Evolutionary conservation across 176 grass and related monocot species (phyloP), one percentile per base, ranked within the genome.

Genomic region (Hyparrhenia diplandra): DNA sequence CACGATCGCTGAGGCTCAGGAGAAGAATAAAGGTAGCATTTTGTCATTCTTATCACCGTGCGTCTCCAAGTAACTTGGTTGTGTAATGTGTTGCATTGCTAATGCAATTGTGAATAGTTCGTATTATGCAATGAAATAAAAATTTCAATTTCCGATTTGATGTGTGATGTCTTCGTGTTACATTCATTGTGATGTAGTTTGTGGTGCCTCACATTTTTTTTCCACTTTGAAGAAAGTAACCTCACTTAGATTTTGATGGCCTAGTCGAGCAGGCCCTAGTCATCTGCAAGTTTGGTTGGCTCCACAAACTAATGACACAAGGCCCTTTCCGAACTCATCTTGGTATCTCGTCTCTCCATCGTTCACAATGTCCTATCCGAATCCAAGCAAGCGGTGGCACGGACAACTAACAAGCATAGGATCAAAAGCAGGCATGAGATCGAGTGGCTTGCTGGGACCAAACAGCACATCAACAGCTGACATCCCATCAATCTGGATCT

Each of bases 11-110:
- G 67, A 85, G 73, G 58, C 65, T 2, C 42, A 78, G 5, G 62
- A 40, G 20, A 82, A 69, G 65, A 87, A 55, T 20, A 85, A 85
- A 73, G 11, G 34, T 18, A 60, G 73, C 25, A 14, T 74, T 29
- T 82, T 68, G 30, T 60, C 32, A 42, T 69, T 65, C 46, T 39
- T 69, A 39, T 81, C 65, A 58, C 18, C 21, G 1, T 34, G 13
- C 14, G 13, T 16, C 58, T 51, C 42, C 14, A 46, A 83, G 21
- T 73, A 6, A 67, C 1, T 24, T 60, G 31, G 28, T 3, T n/a
- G n/a, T 47, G 18, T 4, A 52, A 27, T 23, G 10, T 31, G 71
- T 5, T 67, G 14, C 20, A 5, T 71, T 45, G 1, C 34, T 42
- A 34, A 47, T 20, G 13, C 21, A 40, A 29, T 30, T 24, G 16